Conservation (phyloP, 2,329 filamentous ascomycete species). For the Chaetomium olivaceum region DNA sequence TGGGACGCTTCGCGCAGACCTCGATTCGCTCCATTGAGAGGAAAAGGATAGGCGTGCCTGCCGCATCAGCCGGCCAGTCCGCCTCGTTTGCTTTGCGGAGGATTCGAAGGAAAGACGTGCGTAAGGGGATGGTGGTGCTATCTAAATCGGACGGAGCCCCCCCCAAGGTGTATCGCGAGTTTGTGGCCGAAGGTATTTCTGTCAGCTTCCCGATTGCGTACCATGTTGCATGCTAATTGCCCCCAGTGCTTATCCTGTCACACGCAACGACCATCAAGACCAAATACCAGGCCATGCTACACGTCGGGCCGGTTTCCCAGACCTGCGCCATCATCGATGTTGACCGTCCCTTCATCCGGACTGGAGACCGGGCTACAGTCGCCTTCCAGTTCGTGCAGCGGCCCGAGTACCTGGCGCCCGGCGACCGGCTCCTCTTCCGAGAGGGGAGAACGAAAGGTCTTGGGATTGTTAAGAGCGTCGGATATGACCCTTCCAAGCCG, state of each 20-base stretch:
- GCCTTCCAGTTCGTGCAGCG: constrained; percentile 94
- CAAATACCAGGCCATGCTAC: constrained; percentile 97
- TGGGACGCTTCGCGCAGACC: constrained; percentile 86
- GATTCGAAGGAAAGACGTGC: constrained; percentile 84
- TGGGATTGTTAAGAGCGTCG: constrained; percentile 88
- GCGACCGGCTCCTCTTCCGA: constrained; percentile 87
- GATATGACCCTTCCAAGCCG: constrained; percentile 71
- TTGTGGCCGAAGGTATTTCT: constrained; percentile 69
- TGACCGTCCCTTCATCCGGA: constrained; percentile 91
- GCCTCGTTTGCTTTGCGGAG: constrained; percentile 89
- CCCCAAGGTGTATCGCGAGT: constrained; percentile 73
- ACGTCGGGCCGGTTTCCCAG: constrained; percentile 91
- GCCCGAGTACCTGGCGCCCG: constrained; percentile 86
- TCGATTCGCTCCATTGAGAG: constrained; percentile 90
- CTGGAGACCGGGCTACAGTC: constrained; percentile 89
- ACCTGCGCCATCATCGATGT: constrained; percentile 98
- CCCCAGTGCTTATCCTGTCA: constrained; percentile 80
- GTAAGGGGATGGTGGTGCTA: constrained; percentile 97
- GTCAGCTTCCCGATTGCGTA: no score
- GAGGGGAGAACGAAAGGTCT: constrained; percentile 94
- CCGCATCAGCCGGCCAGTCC: constrained; percentile 86
- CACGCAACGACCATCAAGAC: constrained; percentile 97
- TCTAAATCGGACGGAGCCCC: constrained; percentile 74
- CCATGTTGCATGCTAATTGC: constrained; percentile 8
- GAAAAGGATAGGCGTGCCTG: constrained; percentile 86